Evolutionary conservation across 169 alveolate species (phyloP).

Genomic region (Plasmodium blacklocki): DNA sequence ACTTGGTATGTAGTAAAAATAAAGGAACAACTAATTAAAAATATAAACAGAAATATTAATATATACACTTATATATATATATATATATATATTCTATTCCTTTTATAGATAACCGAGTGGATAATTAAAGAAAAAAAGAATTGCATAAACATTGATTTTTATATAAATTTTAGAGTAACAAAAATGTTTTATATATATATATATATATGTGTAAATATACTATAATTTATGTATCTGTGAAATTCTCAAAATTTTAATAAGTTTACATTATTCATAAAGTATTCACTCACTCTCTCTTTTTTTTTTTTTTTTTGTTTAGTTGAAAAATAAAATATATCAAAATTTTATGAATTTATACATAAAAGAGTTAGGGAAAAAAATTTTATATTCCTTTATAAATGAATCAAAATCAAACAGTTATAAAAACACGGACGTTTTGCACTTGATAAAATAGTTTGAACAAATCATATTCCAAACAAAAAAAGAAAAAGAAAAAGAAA

Average conservation of each 20-base stretch:
- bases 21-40: too few relatives aligned
- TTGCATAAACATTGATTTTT: conserved; percentile 59
- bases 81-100: background rate
- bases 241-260: background rate
- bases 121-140: conserved; percentile 20
- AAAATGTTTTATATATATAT: background rate
- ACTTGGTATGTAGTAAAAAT: conserved; percentile 5
- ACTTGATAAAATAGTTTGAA: background rate
- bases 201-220: background rate
- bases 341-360: conserved; percentile 69
- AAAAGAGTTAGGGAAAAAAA: conserved; percentile 48
- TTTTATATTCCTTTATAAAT: conserved; percentile 44
- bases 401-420: conserved; percentile 34
- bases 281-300: background rate
- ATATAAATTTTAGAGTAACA: conserved; percentile 58
- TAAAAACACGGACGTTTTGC: conserved; percentile 28
- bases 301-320: conserved; percentile 5
- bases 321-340: conserved; percentile 51
- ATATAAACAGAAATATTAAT: too few relatives aligned
- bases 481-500: background rate
- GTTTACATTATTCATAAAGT: background rate
- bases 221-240: background rate
- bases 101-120: conserved; percentile 56
- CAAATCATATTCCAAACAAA: background rate
- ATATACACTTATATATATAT: too few relatives aligned